Evolutionary conservation across 2,329 filamentous ascomycete genomes (phyloP), one percentile per base, ranked within the genome.

Genomic region (Beauveria asiatica): DNA sequence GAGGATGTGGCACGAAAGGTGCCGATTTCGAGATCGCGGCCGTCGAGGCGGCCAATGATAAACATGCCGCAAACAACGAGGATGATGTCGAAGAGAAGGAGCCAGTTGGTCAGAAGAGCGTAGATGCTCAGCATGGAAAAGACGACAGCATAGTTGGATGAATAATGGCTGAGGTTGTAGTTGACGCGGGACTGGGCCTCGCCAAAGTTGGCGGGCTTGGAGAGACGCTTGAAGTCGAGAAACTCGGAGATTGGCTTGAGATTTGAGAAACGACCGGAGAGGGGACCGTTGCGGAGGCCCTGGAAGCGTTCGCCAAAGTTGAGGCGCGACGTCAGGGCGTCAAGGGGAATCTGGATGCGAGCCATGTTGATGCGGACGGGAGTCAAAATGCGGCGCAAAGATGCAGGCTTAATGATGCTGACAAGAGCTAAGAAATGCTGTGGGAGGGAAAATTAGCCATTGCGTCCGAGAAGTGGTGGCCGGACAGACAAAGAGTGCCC

Each of bases 121-220:
- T 99, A 99, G 77, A 99, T 88, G 80, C 89, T 90, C 71, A 99
- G 87, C 87, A 99, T 95, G 69, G 89, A 81, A 73, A 97, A 96
- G 68, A 97, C 84, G 65, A 89, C 88, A 67, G 89, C 88, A 83
- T 99, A 99, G 81, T 99, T 99, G 87, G 91, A 97, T 64, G 92
- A 95, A 82, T 96, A 99, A 80, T 97, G 89, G 74, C 89, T 86
- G 66, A 99, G 79, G 76, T 99, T 99, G 86, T 97, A 97, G 81
- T 95, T 96, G 78, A 96, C 87, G 66, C 93, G 86, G 68, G 88
- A 92, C 76, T 97, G 93, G 65, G 91, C 85, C 75, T 97, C 92
- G 66, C 79, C 80, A 70, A 97, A 97, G 79, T 95, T 95, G 71
- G 84, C 84, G 30, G 94, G 94, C 80, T 97, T 99, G 66, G 91